Percentiles rank a stretch among this genome's conserved stretches.
Conservation (phyloP, 2,329 filamentous ascomycete species). For the Colletotrichum ledebouriae region DNA sequence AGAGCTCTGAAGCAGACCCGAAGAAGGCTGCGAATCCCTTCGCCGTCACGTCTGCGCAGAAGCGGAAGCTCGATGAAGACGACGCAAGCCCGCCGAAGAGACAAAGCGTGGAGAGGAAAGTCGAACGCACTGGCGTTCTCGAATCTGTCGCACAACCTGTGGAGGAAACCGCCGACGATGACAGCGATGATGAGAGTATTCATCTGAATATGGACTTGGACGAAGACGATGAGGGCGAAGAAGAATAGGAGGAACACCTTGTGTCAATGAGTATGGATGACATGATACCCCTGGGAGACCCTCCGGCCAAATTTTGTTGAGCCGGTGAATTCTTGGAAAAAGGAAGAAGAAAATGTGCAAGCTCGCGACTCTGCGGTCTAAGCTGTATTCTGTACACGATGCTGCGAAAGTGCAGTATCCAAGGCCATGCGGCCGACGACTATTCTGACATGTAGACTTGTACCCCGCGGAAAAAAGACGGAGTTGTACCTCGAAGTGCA, state of each 20-base stretch:
- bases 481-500: conserved; percentile 24
- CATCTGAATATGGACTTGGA: conserved; percentile 73
- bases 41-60: conserved; percentile 48
- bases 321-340: conserved; percentile 2
- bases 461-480: conserved; percentile 7
- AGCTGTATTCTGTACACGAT: conserved; percentile 37
- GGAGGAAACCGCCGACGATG: conserved; percentile 55
- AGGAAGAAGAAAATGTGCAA: conserved; percentile 10
- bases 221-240: conserved; percentile 59
- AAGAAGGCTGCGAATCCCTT: conserved; percentile 40
- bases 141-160: conserved; percentile 38
- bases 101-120: conserved; percentile 39
- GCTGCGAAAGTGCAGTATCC: conserved; percentile 34
- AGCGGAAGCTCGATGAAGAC: conserved; percentile 57
- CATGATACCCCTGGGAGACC: conserved; percentile 36
- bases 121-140: conserved; percentile 24
- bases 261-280: conserved; percentile 8
- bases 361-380: conserved; percentile 23
- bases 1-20: conserved; percentile 39
- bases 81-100: conserved; percentile 46
- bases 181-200: conserved; percentile 66
- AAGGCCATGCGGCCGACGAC: conserved; percentile 27
- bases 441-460: conserved; percentile 24
- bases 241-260: conserved; percentile 38
- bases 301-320: background rate